Percentiles rank a stretch among this genome's conserved stretches.
phyloP scores from a whole-genome alignment of 345 rosid genomes.

The Triadica sebifera region DNA sequence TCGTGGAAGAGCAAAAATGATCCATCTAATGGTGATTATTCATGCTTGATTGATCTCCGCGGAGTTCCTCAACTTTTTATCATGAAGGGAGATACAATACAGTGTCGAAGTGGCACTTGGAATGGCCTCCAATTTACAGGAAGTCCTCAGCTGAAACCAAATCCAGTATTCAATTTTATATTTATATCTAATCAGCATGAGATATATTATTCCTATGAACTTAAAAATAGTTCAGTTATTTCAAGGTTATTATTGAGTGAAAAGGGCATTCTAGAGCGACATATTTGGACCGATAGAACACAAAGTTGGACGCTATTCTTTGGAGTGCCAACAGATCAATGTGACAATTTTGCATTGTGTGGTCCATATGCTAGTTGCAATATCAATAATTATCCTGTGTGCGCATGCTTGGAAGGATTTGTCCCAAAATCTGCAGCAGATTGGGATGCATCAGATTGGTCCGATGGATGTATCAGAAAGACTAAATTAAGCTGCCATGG shows the following conservation, averaged over 20 bases:
- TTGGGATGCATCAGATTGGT: slow-evolving; percentile 22
- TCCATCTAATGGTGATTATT: slow-evolving; percentile 20
- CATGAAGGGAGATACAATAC: slow-evolving; percentile 7
- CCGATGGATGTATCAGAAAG: slow-evolving; percentile 22
- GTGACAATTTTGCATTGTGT: slow-evolving; percentile 13
- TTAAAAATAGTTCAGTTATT: slow-evolving; percentile 4
- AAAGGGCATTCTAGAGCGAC: slow-evolving; percentile 11
- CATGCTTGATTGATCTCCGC: slow-evolving; percentile 14
- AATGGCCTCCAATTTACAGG: slow-evolving; percentile 28
- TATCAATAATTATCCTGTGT: neutral
- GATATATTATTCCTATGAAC: slow-evolving; percentile 6
- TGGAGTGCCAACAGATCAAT: slow-evolving; percentile 11
- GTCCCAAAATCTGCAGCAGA: slow-evolving; percentile 14
- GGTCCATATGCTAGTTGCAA: slow-evolving; percentile 24
- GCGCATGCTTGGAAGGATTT: slow-evolving; percentile 27
- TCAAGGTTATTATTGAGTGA: slow-evolving; percentile 11
- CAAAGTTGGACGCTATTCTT: slow-evolving; percentile 15
- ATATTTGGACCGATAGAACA: slow-evolving; percentile 16
- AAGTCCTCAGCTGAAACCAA: neutral
- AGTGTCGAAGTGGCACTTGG: slow-evolving; percentile 26
- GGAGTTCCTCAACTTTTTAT: slow-evolving; percentile 14
- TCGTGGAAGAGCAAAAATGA: slow-evolving; percentile 25
- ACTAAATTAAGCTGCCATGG: slow-evolving; percentile 7
- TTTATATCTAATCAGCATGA: slow-evolving; percentile 16
- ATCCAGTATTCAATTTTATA: neutral